Evolutionary conservation across 1,139 yeast species (phyloP), one percentile per base, ranked within the genome.

Genomic region (Diutina rugosa): DNA sequence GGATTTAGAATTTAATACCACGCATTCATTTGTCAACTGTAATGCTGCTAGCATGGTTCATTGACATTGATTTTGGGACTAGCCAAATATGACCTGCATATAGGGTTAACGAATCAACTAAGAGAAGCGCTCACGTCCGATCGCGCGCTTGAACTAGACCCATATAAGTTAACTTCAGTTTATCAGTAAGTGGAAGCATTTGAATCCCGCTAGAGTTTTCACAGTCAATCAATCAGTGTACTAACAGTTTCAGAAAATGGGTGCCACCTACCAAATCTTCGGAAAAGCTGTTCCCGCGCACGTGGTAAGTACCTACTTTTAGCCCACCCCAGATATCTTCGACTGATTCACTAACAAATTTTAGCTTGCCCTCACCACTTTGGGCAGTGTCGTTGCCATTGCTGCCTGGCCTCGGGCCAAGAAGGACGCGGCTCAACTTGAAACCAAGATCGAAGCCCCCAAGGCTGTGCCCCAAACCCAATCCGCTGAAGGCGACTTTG

Each of bases 281-380:
- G 90, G 90, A 57, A 82, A 69, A 68, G 79, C 79, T 64, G 85
- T 84, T 60, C 86, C 81, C 59, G 74, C 90, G 57, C 87, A 84
- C 66, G 70, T 79, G 66, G 85, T 81, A 77, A 49, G 53, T 49
- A 85, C 79, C 56, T 41, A 10, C 7, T 28, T 8, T 2, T 10
- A n/a, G 14, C n/a, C 41, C n/a, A 10, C 41, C 14, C 14, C 12
- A 48, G 3, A 18, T 46, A 41, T 47, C 21, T n/a, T 44, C 14
- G 4, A 14, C 18, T 14, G 9, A 6, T 57, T 21, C 26, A 58
- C 61, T 60, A 59, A 60, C 59, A 49, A n/a, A 6, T 6, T 2
- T 9, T 59, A 76, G 80, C 78, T 76, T 61, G 69, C 80, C 32
- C 64, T 77, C 57, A 68, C 73, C 57, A 74, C 81, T 35, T 73